A percentile compares a stretch with the other conserved stretches of the same genome.
Evolutionary conservation across 129 eudicot species (phyloP).

Genomic region (Glebionis coronaria): DNA sequence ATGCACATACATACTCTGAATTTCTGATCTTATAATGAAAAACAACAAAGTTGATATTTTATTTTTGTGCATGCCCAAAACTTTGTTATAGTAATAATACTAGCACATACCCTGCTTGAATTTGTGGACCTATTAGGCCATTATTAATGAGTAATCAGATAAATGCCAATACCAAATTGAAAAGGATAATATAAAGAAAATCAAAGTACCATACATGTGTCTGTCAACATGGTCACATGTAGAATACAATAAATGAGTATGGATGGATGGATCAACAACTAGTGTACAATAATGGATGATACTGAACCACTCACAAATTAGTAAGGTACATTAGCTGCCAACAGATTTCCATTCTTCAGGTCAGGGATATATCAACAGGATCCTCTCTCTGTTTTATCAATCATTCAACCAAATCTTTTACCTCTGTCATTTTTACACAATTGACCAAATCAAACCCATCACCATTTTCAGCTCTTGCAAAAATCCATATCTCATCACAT

Average conservation of each 20-base stretch:
- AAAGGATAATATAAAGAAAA: slow-evolving; percentile 30
- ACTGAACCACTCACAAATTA: slow-evolving; percentile 20
- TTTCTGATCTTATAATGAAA: neutral
- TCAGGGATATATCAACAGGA: slow-evolving; percentile 1
- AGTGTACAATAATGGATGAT: slow-evolving; percentile 14
- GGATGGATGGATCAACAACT: too few relatives aligned
- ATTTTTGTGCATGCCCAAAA: neutral
- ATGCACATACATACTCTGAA: too few relatives aligned
- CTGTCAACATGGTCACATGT: slow-evolving; percentile 36
- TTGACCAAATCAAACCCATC: slow-evolving; percentile 23
- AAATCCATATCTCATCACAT: neutral
- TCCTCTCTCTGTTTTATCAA: slow-evolving; percentile 21
- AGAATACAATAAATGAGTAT: slow-evolving; percentile 20
- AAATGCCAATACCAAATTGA: neutral
- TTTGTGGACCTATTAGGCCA: neutral
- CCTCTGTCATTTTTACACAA: slow-evolving; percentile 15
- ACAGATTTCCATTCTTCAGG: slow-evolving; percentile 23
- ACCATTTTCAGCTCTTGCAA: slow-evolving; percentile 1
- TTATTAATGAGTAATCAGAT: too few relatives aligned
- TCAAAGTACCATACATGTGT: slow-evolving; percentile 17
- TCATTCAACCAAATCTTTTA: slow-evolving; percentile 24
- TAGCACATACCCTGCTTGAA: neutral
- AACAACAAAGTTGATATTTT: neutral
- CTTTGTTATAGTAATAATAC: neutral
- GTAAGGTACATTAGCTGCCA: slow-evolving; percentile 28